Evolutionary conservation across 495 filamentous ascomycete genomes (phyloP).

Genomic region (Durotheca rogersii): DNA sequence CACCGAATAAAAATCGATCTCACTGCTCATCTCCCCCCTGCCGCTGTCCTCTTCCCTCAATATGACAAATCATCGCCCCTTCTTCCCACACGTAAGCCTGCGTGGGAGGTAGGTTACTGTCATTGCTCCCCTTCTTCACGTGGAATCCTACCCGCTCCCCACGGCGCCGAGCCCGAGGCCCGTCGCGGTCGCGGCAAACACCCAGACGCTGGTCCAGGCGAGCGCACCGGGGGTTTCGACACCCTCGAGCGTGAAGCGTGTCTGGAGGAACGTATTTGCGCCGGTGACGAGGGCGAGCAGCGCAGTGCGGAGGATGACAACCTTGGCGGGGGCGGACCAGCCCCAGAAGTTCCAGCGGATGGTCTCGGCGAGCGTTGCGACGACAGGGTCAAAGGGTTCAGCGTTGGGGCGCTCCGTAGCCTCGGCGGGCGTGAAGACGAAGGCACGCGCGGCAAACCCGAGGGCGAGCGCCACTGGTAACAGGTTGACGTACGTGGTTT

Average conservation of each 20-base stretch:
- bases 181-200: slow-evolving; percentile 56
- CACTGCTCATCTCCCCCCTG: too few species aligned
- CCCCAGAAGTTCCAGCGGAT: slow-evolving; percentile 62
- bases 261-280: slow-evolving; percentile 65
- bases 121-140: not conserved
- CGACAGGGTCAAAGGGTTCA: slow-evolving; percentile 54
- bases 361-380: slow-evolving; percentile 59
- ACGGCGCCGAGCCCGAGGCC: slow-evolving; percentile 56
- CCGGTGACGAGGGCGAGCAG: slow-evolving; percentile 57
- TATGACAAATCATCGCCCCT: too few species aligned
- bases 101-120: too few species aligned
- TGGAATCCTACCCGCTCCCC: slow-evolving; percentile 49
- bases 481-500: slow-evolving; percentile 56
- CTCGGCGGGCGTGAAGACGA: slow-evolving; percentile 73
- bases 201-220: slow-evolving; percentile 72
- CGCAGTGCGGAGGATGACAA: slow-evolving; percentile 63
- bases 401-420: slow-evolving; percentile 41
- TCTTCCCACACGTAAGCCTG: too few species aligned
- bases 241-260: slow-evolving; percentile 61
- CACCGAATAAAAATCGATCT: too few species aligned
- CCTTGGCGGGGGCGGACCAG: slow-evolving; percentile 61
- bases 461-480: slow-evolving; percentile 54
- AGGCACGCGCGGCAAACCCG: slow-evolving; percentile 68
- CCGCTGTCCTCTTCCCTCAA: too few species aligned
- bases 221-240: slow-evolving; percentile 65